A percentile compares a stretch with the other conserved stretches of the same genome.
phyloP scores from a whole-genome alignment of 1,139 yeast genomes.

The Candida frijolesensis region DNA sequence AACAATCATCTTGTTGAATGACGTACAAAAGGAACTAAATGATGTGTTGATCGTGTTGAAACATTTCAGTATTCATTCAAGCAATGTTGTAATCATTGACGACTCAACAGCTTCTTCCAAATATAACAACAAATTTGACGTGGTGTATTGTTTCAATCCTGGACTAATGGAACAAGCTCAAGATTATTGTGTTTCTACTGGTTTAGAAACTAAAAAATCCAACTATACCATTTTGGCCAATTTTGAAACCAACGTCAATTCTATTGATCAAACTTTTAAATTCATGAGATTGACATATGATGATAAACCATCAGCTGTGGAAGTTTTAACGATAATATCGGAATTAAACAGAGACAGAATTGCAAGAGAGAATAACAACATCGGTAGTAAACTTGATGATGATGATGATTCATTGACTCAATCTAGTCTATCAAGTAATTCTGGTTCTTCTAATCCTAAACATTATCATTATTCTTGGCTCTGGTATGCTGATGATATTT shows the following conservation, averaged over 20 bases:
- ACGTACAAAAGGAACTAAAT: conserved; percentile 33
- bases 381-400: neutral
- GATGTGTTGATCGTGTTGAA: conserved; percentile 39
- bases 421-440: conserved; percentile 4
- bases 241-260: conserved; percentile 9
- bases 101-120: conserved; percentile 15
- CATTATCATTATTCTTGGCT: conserved; percentile 33
- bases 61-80: conserved; percentile 31
- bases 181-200: conserved; percentile 27
- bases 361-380: neutral
- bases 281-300: conserved; percentile 31
- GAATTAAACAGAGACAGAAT: conserved; percentile 18
- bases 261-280: conserved; percentile 28
- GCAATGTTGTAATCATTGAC: conserved; percentile 33
- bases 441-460: neutral
- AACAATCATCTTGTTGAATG: conserved; percentile 32
- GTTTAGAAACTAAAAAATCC: conserved; percentile 29
- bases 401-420: conserved; percentile 1
- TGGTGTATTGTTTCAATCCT: conserved; percentile 22
- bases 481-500: conserved; percentile 38
- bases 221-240: conserved; percentile 27
- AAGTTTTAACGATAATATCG: conserved; percentile 26
- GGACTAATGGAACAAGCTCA: conserved; percentile 26
- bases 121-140: conserved; percentile 26
- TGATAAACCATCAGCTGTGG: conserved; percentile 30